phyloP scores from a whole-genome alignment of 768 basidiomycete species.

The Pleurotus tuoliensis region DNA sequence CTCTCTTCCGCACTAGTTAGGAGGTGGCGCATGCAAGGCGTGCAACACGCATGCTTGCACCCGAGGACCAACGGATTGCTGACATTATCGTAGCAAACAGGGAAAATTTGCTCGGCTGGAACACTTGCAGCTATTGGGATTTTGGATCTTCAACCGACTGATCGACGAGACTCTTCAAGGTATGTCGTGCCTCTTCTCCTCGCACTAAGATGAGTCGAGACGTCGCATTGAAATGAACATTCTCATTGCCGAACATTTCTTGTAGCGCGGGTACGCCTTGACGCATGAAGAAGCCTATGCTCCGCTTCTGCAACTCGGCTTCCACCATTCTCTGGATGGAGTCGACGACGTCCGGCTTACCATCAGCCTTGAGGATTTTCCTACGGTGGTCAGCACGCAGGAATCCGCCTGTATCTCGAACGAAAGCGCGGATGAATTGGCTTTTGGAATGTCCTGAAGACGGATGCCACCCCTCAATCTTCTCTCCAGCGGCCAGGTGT shows the following conservation, averaged over 20 bases:
- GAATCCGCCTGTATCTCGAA: conserved; percentile 33
- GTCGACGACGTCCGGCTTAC: conserved; percentile 9
- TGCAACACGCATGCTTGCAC: conserved; percentile 51
- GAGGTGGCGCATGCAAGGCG: conserved; percentile 44
- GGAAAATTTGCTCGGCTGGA: conserved; percentile 31
- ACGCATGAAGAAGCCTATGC: conserved; percentile 47
- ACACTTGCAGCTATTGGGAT: neutral
- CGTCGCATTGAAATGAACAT: conserved; percentile 40
- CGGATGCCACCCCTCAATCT: conserved; percentile 48
- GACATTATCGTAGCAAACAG: conserved; percentile 48
- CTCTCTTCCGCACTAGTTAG: conserved; percentile 35
- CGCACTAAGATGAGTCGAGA: conserved; percentile 40
- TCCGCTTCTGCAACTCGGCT: conserved; percentile 37
- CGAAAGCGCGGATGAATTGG: conserved; percentile 31
- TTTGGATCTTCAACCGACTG: conserved; percentile 29
- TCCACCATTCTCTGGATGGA: conserved; percentile 4
- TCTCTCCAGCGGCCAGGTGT: conserved; percentile 46
- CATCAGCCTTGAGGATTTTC: conserved; percentile 26
- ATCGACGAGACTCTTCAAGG: conserved; percentile 39
- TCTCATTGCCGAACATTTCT: conserved; percentile 52
- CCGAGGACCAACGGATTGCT: conserved; percentile 36
- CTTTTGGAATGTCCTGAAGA: conserved; percentile 26
- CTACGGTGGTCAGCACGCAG: conserved; percentile 44
- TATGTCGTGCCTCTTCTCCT: conserved; percentile 52
- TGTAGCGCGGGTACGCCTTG: conserved; percentile 46